Evolutionary conservation across 1,139 yeast species (phyloP).

Genomic region (Hyphopichia wangnamkhiaoensis): DNA sequence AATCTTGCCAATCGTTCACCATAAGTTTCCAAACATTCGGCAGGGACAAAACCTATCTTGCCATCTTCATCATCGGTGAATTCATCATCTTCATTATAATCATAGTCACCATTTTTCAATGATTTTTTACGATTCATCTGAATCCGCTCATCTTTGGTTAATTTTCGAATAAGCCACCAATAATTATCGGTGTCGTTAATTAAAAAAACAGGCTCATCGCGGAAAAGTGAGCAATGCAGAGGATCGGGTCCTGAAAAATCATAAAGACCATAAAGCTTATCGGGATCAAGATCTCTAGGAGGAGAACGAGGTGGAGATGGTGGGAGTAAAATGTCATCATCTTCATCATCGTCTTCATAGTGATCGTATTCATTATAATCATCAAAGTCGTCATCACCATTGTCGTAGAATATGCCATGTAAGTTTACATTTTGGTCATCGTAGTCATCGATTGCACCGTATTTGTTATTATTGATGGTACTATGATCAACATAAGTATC

Average conservation of each 20-base stretch:
- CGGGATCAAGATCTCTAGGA: constrained; percentile 82
- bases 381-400: constrained; percentile 12
- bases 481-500: not conserved
- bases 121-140: constrained; percentile 9
- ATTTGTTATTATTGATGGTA: not conserved
- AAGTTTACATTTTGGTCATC: constrained; percentile 2
- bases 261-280: constrained; percentile 79
- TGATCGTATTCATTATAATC: constrained; percentile 14
- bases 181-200: constrained; percentile 89
- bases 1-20: constrained; percentile 88
- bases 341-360: constrained; percentile 21
- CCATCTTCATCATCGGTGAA: constrained; percentile 51
- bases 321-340: constrained; percentile 29
- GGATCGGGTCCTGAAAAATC: constrained; percentile 93
- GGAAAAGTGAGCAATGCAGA: constrained; percentile 77
- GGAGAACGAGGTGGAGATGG: constrained; percentile 79
- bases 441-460: constrained; percentile 2
- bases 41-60: constrained; percentile 91
- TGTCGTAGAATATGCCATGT: constrained; percentile 9
- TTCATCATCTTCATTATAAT: constrained; percentile 17
- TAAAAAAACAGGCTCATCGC: constrained; percentile 81
- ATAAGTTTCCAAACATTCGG: constrained; percentile 90
- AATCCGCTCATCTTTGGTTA: constrained; percentile 42
- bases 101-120: constrained; percentile 7
- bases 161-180: constrained; percentile 92